Evolutionary conservation across 176 grass and related monocot genomes (phyloP).

Genomic region (Coix lacrymajobi): DNA sequence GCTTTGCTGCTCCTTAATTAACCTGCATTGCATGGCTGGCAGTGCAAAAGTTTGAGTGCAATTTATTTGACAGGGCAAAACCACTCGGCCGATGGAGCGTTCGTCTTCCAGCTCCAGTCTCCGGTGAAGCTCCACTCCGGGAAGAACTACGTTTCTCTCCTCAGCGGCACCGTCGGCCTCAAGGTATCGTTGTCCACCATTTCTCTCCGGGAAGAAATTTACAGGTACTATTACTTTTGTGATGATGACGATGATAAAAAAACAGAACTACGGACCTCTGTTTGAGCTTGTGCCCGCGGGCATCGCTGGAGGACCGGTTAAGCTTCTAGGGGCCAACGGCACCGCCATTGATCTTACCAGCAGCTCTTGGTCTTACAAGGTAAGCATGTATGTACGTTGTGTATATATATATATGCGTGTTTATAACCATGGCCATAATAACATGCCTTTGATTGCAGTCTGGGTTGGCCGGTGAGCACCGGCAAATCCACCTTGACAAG

Average conservation of each 20-base stretch:
- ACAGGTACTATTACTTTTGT: background rate
- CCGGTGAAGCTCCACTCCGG: constrained; percentile 24
- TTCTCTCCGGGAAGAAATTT: background rate
- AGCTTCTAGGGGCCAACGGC: constrained; percentile 17
- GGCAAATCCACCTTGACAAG: constrained; percentile 43
- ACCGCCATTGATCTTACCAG: constrained; percentile 43
- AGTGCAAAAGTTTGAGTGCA: too few relatives aligned
- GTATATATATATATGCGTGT: too few relatives aligned
- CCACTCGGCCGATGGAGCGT: constrained; percentile 20
- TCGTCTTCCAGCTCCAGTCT: constrained; percentile 38
- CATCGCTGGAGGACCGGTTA: constrained; percentile 24
- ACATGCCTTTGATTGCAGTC: constrained; percentile 14
- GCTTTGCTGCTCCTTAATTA: too few relatives aligned
- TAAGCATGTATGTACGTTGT: background rate
- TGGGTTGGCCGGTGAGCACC: constrained; percentile 58
- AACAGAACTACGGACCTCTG: constrained; percentile 32
- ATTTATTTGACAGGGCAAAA: constrained; percentile 5
- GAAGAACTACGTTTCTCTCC: constrained; percentile 55
- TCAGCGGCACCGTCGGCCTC: constrained; percentile 73
- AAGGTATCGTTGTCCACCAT: constrained; percentile 32
- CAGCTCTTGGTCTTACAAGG: constrained; percentile 66
- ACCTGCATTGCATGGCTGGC: too few relatives aligned
- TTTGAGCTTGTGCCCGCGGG: constrained; percentile 36
- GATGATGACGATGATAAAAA: too few relatives aligned
- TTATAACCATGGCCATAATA: too few relatives aligned